Conservation (phyloP, 2,329 filamentous ascomycete species). For the Fusarium incarnatum region DNA sequence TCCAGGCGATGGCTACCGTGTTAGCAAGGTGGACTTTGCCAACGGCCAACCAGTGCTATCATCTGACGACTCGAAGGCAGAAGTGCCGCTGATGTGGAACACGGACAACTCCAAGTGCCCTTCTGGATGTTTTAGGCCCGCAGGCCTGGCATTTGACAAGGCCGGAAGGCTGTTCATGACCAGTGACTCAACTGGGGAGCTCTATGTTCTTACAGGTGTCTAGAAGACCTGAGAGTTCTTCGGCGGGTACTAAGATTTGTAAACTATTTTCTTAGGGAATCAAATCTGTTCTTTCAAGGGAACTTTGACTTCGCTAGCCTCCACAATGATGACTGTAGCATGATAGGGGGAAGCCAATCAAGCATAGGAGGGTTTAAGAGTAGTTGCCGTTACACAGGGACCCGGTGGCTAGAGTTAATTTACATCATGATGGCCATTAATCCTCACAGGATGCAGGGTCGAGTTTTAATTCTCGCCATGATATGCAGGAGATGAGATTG, state of each 20-base stretch:
- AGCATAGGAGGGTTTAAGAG: no score
- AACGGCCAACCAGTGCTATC: not conserved
- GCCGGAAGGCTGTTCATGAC: slow-evolving; percentile 5
- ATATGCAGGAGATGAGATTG: not conserved
- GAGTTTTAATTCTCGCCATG: not conserved
- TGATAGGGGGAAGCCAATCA: no score
- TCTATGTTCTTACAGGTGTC: not conserved
- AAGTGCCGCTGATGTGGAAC: slow-evolving; percentile 16
- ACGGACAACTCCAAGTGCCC: slow-evolving; percentile 2
- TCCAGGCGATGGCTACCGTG: slow-evolving; percentile 11
- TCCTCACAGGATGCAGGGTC: not conserved
- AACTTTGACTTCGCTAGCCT: not conserved
- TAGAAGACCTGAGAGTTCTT: not conserved
- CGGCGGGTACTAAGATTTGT: rapidly evolving
- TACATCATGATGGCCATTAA: not conserved
- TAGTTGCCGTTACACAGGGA: not conserved
- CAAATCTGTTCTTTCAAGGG: no score
- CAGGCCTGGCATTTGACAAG: slow-evolving; percentile 1
- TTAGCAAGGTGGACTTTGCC: slow-evolving; percentile 11
- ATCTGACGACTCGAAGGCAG: slow-evolving; percentile 7
- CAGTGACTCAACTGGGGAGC: slow-evolving; percentile 9
- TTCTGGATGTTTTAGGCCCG: slow-evolving; percentile 8
- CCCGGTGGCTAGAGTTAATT: not conserved
- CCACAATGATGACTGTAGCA: no score
- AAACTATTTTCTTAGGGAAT: not conserved